Base-by-base conservation (phyloP, 306 rosid genomes). In the Pachyrhizus erosus region DNA sequence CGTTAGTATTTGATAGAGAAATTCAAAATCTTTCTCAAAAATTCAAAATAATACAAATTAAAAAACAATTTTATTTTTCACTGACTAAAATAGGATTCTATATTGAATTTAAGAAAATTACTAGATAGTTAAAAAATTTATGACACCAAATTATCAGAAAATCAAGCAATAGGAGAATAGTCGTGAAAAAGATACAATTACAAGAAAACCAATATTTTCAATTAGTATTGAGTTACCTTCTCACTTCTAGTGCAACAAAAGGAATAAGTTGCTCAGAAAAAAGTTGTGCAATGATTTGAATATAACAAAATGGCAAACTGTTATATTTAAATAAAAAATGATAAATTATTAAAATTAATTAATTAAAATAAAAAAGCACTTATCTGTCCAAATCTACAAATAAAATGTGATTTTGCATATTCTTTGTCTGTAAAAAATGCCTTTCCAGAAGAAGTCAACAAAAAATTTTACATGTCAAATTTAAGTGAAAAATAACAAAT, bases 351-450 rank as follows among this genome's bases (percentile, higher is more conserved):
- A 24, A 33, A 70, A 58, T 31, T 45, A 43, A 37, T 5, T 42
- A 13, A 31, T 26, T 48, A 77, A 80, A 74, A 46, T 68, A 43
- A 37, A 43, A 71, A 31, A 49, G 58, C n/a, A n/a, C n/a, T n/a
- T n/a, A n/a, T n/a, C n/a, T n/a, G n/a, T n/a, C 99, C 99, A 89
- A 93, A 96, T 87, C 99, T 98, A 80, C 99, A 96, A 80, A 96
- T 81, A 71, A 96, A 31, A 96, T 96, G 81, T 96, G 99, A 89
- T 90, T 96, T 88, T 80, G 99, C 86, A 93, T 87, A 87, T 96
- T 98, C 71, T 96, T 97, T 11, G 99, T 96, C 99, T 96, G 94
- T 51, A 87, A 87, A 84, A 73, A 83, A 70, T 75, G 62, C 64
- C 78, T 74, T 54, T 84, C 82, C 79, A 80, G 82, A 72, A 55